These are phyloP conservation scores for Ophiostoma populinum DNA, from an alignment of 2,329 filamentous ascomycete species.

Conservation along the genomic window DNA sequence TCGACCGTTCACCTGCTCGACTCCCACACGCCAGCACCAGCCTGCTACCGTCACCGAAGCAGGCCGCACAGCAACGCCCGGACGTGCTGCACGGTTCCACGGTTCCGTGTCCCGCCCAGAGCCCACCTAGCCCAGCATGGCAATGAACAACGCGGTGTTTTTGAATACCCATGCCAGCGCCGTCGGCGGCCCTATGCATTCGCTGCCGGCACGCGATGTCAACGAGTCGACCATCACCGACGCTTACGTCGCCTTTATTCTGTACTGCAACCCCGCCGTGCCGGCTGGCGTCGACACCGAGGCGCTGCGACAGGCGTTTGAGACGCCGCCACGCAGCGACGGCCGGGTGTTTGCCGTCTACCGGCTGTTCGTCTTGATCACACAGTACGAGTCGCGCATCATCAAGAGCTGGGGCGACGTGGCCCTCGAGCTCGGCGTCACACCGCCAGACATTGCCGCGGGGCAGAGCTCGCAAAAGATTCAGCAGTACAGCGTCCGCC, in stretches of 20 bases:
- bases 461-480: conserved; percentile 86
- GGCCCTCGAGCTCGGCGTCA: conserved; percentile 73
- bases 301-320: conserved; percentile 59
- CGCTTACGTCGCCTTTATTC: conserved; percentile 68
- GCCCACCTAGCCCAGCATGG: too few species aligned
- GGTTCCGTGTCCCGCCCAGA: too few species aligned
- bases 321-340: conserved; percentile 67
- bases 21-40: too few species aligned
- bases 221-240: conserved; percentile 58
- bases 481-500: conserved; percentile 79
- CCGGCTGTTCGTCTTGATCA: conserved; percentile 59
- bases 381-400: conserved; percentile 61
- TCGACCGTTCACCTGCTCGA: too few species aligned
- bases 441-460: conserved; percentile 63
- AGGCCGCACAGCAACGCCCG: too few species aligned
- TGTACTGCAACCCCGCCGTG: conserved; percentile 80
- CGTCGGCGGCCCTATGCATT: too few species aligned
- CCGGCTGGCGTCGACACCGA: conserved; percentile 50
- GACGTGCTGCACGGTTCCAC: too few species aligned
- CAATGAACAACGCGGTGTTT: too few species aligned
- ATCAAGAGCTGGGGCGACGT: conserved; percentile 88
- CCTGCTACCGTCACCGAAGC: too few species aligned
- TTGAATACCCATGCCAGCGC: too few species aligned
- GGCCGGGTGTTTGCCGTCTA: conserved; percentile 73
- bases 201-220: conserved; percentile 50